phyloP scores from a whole-genome alignment of 805 yeast species.

The Kodamaea nitidulidarum region DNA sequence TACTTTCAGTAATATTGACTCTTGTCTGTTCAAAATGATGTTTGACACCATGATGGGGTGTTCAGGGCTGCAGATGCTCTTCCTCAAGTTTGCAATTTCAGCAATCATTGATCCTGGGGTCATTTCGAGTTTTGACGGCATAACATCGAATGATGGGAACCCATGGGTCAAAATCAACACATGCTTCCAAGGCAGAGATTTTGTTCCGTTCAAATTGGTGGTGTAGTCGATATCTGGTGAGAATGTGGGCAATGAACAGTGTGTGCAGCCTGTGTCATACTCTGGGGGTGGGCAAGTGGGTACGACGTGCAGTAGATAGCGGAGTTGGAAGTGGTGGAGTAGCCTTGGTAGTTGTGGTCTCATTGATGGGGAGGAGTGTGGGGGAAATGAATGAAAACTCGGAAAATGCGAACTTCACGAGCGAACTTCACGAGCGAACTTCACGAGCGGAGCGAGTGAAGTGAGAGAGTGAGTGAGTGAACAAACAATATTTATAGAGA shows the following conservation, averaged over 20 bases:
- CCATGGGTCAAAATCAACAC: constrained; percentile 49
- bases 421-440: too few species aligned
- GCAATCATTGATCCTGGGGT: constrained; percentile 42
- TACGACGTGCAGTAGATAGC: not conserved
- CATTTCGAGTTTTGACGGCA: constrained; percentile 52
- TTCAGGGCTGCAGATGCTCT: constrained; percentile 32
- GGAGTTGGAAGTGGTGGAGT: not conserved
- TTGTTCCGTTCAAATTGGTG: constrained; percentile 42
- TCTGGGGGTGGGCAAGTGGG: constrained; percentile 47
- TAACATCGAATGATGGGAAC: constrained; percentile 26
- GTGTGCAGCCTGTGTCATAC: constrained; percentile 60
- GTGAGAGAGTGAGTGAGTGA: too few species aligned
- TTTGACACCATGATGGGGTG: constrained; percentile 53
- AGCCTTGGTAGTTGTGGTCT: too few species aligned
- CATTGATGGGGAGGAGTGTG: too few species aligned
- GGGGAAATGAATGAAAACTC: too few species aligned
- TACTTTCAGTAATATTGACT: constrained; percentile 1
- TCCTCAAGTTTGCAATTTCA: constrained; percentile 33
- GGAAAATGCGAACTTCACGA: too few species aligned
- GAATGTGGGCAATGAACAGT: constrained; percentile 34
- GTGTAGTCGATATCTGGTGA: constrained; percentile 44
- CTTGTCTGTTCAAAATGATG: constrained; percentile 26
- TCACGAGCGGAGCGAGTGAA: too few species aligned
- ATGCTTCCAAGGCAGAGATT: constrained; percentile 52
- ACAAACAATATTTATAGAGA: too few species aligned